These are phyloP conservation scores for Tylopilus sp. DNA, from an alignment of 1,284 basidiomycete species.

Conservation along the genomic window DNA sequence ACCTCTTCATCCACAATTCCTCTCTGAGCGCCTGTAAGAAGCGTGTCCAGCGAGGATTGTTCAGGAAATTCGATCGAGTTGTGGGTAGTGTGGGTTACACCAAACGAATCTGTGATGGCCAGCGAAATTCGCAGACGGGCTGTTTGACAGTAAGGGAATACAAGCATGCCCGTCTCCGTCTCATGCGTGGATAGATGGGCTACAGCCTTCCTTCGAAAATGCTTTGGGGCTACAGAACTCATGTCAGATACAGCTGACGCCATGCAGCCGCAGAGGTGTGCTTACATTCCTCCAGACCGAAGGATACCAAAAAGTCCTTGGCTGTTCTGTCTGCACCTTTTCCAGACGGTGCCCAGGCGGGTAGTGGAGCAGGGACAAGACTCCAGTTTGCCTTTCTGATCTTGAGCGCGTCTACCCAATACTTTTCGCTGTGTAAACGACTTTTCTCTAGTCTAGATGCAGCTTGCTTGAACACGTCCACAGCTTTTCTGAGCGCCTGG, in stretches of 20 bases:
- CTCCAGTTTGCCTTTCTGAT: slow-evolving; percentile 74
- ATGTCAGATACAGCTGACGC: slow-evolving; percentile 1
- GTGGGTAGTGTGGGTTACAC: slow-evolving; percentile 33
- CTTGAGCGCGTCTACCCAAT: slow-evolving; percentile 75
- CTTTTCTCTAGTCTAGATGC: slow-evolving; percentile 64
- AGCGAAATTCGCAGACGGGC: slow-evolving; percentile 59
- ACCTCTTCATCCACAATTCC: slow-evolving; percentile 77
- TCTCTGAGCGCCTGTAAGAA: slow-evolving; percentile 56
- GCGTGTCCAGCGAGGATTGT: slow-evolving; percentile 43
- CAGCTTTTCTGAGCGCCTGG: slow-evolving; percentile 67
- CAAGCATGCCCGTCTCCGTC: slow-evolving; percentile 41
- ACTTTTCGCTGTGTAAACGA: slow-evolving; percentile 58
- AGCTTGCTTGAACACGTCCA: slow-evolving; percentile 63
- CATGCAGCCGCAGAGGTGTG: slow-evolving; percentile 9
- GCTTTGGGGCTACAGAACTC: slow-evolving; percentile 48
- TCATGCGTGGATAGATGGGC: slow-evolving; percentile 59
- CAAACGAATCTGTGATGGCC: slow-evolving; percentile 34
- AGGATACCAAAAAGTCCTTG: slow-evolving; percentile 74
- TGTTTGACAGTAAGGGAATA: slow-evolving; percentile 60
- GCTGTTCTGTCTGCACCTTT: slow-evolving; percentile 74
- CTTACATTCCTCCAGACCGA: slow-evolving; percentile 75
- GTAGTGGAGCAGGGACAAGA: slow-evolving; percentile 70
- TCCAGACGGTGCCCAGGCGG: slow-evolving; percentile 59
- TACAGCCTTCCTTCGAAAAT: slow-evolving; percentile 61
- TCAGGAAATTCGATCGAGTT: slow-evolving; percentile 38